A percentile compares a stretch with the other conserved stretches of the same genome.
These are phyloP conservation scores for Rhizopogon parksii DNA, from an alignment of 1,284 basidiomycete genomes.

Conservation along the genomic window DNA sequence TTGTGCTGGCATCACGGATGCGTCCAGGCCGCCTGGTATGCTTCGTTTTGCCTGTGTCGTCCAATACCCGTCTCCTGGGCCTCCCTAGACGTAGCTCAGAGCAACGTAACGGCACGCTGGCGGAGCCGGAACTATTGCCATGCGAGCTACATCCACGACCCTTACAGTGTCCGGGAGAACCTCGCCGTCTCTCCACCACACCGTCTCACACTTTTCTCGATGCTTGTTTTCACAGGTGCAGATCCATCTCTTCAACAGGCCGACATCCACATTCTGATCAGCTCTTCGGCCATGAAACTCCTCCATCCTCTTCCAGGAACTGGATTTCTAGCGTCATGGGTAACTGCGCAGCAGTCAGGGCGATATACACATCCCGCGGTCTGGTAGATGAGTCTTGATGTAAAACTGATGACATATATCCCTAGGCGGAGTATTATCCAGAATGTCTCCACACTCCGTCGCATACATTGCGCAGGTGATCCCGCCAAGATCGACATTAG, in stretches of 20 bases:
- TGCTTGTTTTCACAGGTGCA: not conserved
- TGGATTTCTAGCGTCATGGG: not conserved
- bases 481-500: conserved; percentile 7
- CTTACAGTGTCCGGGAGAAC: not conserved
- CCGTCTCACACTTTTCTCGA: not conserved
- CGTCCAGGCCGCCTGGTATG: not conserved
- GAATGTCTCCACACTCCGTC: not conserved
- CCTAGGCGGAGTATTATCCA: not conserved
- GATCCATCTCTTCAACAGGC: too few relatives aligned
- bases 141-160: not conserved
- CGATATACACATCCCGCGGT: conserved; percentile 5
- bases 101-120: conserved; percentile 3
- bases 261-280: too few relatives aligned
- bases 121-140: not conserved
- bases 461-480: conserved; percentile 8
- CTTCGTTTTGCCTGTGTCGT: not conserved
- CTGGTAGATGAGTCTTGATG: conserved; percentile 9
- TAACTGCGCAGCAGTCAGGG: too few relatives aligned
- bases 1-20: conserved; percentile 9
- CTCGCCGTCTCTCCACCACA: not conserved
- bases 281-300: too few relatives aligned
- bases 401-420: conserved; percentile 13
- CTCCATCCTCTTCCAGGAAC: too few relatives aligned
- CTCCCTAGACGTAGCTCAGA: conserved; percentile 11
- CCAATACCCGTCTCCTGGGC: not conserved